Percentiles rank a stretch among this genome's conserved stretches.
phyloP scores from a whole-genome alignment of 345 rosid species.

The Abelmoschus esculentus region DNA sequence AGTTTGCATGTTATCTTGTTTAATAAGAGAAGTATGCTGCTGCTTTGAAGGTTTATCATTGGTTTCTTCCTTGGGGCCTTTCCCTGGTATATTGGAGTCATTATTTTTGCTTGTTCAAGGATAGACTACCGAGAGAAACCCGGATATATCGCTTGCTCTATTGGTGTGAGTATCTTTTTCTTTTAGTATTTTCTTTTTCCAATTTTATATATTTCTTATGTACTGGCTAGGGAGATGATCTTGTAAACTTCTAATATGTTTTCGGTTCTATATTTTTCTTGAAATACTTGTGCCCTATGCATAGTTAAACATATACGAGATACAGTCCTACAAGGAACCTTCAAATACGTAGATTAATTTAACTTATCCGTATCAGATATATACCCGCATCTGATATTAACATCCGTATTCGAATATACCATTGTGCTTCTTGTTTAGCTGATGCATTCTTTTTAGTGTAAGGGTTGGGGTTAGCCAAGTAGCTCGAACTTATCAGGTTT shows the following conservation, averaged over 20 bases:
- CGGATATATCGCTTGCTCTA: constrained; percentile 62
- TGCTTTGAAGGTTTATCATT: constrained; percentile 51
- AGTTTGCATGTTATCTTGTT: constrained; percentile 3
- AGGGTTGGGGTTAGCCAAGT: not conserved
- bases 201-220: not conserved
- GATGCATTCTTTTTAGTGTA: not conserved
- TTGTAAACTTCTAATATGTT: not conserved
- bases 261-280: not conserved
- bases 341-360: not conserved
- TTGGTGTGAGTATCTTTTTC: not conserved
- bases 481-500: not conserved
- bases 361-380: not conserved
- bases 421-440: not conserved
- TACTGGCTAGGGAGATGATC: not conserved
- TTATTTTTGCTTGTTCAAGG: constrained; percentile 53
- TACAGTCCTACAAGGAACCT: not conserved
- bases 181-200: not conserved
- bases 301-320: not conserved
- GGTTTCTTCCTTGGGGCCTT: constrained; percentile 82
- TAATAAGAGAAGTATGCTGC: constrained; percentile 7
- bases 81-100: constrained; percentile 81
- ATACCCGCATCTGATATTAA: not conserved
- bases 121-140: constrained; percentile 82
- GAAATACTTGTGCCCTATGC: not conserved
- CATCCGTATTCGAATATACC: too few species aligned